Evolutionary conservation across 1,284 basidiomycete genomes (phyloP), one percentile per base, ranked within the genome.

Genomic region (Somion occarium): DNA sequence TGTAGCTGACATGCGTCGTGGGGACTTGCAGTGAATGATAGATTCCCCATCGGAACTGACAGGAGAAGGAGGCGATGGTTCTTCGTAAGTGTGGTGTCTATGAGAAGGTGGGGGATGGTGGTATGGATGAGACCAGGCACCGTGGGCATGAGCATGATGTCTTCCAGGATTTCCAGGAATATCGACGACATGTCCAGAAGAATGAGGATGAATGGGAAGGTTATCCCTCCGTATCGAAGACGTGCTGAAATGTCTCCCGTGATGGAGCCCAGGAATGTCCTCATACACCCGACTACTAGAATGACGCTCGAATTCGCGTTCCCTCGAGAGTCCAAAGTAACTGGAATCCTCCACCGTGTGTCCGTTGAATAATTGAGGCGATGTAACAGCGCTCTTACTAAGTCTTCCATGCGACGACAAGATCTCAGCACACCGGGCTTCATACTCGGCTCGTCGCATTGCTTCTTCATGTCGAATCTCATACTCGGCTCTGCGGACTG

Each of bases 401-500:
- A 65, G 53, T 22, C 68, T 63, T 49, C 55, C 66, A 61, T 54
- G 74, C 61, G 39, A 72, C 61, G 64, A 71, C 56, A 83, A 75
- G 53, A 77, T 78, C 56, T 84, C 82, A 42, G 79, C 76, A 48
- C 74, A 72, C 30, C 85, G 75, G 15, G 83, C 71, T 60, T 88
- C 82, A 58, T 80, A 83, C 65, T 93, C 91, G 20, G 90, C 91
- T 19, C 90, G 78, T 25, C 90, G 79, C 51, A 93, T 76, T 2
- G 87, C 88, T 55, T 91, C 90, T 43, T 82, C 79, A 60, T 89
- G 90, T 9, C 83, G 79, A 13, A 88, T 79, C 63, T 93, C 91
- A 68, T 88, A 95, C 63, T 93, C 88, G 5, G 90, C 91, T 37
- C 92, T 77, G 22, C 93, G 79, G 42, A 85, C 68, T 1, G 91